Base-by-base conservation (phyloP, 139 green algal genomes). In the Auxenochlorella pyrenoidosa region DNA sequence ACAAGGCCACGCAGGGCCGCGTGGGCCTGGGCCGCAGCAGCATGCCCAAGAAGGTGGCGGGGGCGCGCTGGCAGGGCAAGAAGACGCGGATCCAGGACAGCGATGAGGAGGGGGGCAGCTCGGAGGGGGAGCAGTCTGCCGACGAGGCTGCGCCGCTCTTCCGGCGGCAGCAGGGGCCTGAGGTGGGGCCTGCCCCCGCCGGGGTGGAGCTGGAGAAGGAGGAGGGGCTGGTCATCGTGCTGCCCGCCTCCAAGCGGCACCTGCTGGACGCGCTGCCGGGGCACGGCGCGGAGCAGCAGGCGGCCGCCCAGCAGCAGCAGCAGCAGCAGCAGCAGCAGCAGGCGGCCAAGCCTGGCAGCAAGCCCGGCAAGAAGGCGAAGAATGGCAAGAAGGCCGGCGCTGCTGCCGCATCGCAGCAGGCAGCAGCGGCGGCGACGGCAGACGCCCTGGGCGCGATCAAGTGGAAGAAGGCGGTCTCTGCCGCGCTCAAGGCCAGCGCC, bases 41-140 rank as follows among this genome's bases (percentile, higher is more conserved):
- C 65, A 90, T 93, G 91, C 95, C 94, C 4, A 98, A 96, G 80
- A 97, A 97, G 87, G 95, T 98, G 40, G 96, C 90, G 3, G 96
- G 96, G 15, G 94, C 90, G 0, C 88, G 91, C 22, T 98, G 96
- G 95, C 84, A 88, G 51, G 96, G 96, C n/a, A 97, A 84, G 54
- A 97, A 97, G 84, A 95, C 85, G n/a, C 90, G 85, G 34, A 81
- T 98, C 16, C 88, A 34, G 22, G 88, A 91, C 54, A 86, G 87
- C 66, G 92, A 92, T 2, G 82, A 65, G 28, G 83, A 88, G 24
- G 54, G 82, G 89, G 70, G 36, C 41, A 26, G 54, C 54, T 90
- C 95, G 1, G 88, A 92, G 0, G 84, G 84, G 12, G 85, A 51
- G 40, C 70, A 86, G 3, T 54, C 44, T 71, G 51, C 36, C 19